Evolutionary conservation across 75 land plant species (phyloP), one percentile per base, ranked within the genome.

Genomic region (Picea sitchensis): DNA sequence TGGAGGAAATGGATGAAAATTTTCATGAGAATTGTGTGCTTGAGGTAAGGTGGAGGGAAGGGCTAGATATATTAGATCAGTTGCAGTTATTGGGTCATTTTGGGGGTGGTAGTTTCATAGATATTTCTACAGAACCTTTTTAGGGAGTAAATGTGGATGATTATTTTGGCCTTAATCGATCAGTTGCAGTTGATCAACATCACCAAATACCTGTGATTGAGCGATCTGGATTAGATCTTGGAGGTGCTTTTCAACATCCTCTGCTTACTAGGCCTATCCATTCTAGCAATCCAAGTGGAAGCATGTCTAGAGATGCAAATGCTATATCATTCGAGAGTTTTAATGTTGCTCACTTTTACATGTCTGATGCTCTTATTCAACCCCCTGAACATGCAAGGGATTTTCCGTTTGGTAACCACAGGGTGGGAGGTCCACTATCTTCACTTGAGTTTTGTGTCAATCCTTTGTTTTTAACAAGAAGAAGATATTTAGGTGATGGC

Each of bases 31-130:
- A 86, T 63, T 81, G 76, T 61, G 80, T 86, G 14, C 80, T 80
- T 65, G 85, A 86, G 62, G 82, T 83, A 13, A 81, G 85, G 13
- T 86, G 87, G 87, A 85, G 84, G 32, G 87, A 86, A 67, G 87
- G 84, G 17, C 73, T 86, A 15, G 83, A 85, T 47, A 69, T 81
- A 34, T 61, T 86, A 17, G 69, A 80, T 75, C 81, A 83, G 56
- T 78, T 83, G 23, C 81, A 83, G 65, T 81, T 84, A 34, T 31
- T 84, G 61, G 82, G 79, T 20, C 82, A 76, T 67, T 54, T 63
- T 20, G 82, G 82, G 56, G 41, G 79, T 67, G 63, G 73, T 44
- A 76, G 79, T 41, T 59, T 75, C 17, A 76, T 83, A 36, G 85
- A 86, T 56, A 69, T 86, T 58, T 79, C 81, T 61, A 82, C 78